Evolutionary conservation across 371 early-diverging fungal species (phyloP).

Genomic region (Mucor velutinosus): DNA sequence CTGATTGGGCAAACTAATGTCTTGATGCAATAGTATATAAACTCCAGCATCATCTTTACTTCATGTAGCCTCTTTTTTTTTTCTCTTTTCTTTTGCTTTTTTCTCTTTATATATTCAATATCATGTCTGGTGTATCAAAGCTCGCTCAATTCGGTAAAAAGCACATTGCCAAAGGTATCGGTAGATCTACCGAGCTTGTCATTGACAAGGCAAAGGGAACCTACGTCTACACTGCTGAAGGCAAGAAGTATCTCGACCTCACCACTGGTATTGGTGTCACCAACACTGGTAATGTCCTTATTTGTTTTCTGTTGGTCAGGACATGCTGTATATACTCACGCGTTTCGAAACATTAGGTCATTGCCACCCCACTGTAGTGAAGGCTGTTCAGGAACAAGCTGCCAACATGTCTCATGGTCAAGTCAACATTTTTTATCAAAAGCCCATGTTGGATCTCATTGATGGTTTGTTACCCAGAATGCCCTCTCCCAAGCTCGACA

Average conservation of each 20-base stretch:
- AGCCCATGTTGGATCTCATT: slow-evolving; percentile 59
- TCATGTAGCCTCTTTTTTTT: not conserved
- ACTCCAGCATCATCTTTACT: not conserved
- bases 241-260: slow-evolving; percentile 58
- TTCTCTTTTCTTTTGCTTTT: slow-evolving; percentile 3
- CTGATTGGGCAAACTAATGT: slow-evolving; percentile 16
- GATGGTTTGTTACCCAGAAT: slow-evolving; percentile 46
- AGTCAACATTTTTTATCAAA: slow-evolving; percentile 57
- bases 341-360: slow-evolving; percentile 28
- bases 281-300: slow-evolving; percentile 41
- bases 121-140: slow-evolving; percentile 37
- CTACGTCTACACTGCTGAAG: slow-evolving; percentile 51
- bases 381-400: slow-evolving; percentile 63
- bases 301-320: not conserved
- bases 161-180: slow-evolving; percentile 54
- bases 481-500: slow-evolving; percentile 52
- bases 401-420: slow-evolving; percentile 56
- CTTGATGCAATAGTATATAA: slow-evolving; percentile 6
- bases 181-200: slow-evolving; percentile 52
- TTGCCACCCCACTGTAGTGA: slow-evolving; percentile 61
- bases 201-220: slow-evolving; percentile 52
- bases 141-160: slow-evolving; percentile 51
- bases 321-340: not conserved
- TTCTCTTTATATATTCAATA: not conserved
- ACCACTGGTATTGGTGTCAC: slow-evolving; percentile 65